Percentiles rank a stretch among this genome's conserved stretches.
Conservation (phyloP, 371 early-diverging fungal species). For the Circinella umbellata region DNA sequence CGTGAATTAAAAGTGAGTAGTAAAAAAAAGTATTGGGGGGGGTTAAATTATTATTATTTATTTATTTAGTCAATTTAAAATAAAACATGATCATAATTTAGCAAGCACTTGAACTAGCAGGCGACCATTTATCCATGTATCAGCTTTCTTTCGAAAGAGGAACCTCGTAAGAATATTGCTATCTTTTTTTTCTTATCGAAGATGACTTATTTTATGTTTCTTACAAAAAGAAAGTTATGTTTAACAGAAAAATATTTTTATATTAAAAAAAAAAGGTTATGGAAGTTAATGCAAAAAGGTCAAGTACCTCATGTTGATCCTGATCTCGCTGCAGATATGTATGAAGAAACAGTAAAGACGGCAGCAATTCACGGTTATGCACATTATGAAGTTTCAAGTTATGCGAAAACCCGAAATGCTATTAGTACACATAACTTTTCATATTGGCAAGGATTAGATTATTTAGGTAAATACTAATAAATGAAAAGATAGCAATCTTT, state of each 20-base stretch:
- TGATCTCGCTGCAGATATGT: constrained; percentile 77
- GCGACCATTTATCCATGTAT: constrained; percentile 78
- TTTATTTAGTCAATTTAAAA: no score
- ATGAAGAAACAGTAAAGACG: constrained; percentile 64
- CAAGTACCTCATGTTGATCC: constrained; percentile 44
- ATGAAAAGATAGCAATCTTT: neutral
- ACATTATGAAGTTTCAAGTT: constrained; percentile 91
- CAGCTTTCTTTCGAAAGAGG: constrained; percentile 87
- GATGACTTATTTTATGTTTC: no score
- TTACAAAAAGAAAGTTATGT: no score
- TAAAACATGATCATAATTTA: neutral
- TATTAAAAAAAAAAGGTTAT: constrained; percentile 43
- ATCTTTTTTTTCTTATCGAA: neutral
- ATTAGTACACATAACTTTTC: constrained; percentile 79
- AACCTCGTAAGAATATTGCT: constrained; percentile 59
- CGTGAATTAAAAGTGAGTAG: constrained; percentile 58
- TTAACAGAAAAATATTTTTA: neutral
- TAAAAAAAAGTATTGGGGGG: no score
- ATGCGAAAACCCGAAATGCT: constrained; percentile 46
- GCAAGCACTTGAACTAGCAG: constrained; percentile 60
- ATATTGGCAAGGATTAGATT: constrained; percentile 87
- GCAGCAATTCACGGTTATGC: constrained; percentile 57
- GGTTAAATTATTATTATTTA: no score
- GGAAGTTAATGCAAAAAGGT: constrained; percentile 52
- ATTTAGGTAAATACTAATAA: constrained; percentile 61